Conservation (phyloP, 352 stramenopile species). For the Pythium aristosporum region DNA sequence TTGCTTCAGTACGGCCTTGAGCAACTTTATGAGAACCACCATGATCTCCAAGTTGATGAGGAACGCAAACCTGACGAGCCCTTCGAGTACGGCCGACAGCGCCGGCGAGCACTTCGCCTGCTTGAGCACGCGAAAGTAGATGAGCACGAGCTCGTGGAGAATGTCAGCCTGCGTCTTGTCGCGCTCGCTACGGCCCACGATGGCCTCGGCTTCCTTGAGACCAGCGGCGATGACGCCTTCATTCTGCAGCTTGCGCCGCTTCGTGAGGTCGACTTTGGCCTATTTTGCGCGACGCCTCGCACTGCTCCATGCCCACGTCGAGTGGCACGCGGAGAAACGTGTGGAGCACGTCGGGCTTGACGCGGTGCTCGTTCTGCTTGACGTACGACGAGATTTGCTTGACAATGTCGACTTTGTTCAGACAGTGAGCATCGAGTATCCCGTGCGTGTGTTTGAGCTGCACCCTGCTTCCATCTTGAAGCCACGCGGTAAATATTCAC, state of each 20-base stretch:
- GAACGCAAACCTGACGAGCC: constrained; percentile 95
- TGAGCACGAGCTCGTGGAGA: constrained; percentile 93
- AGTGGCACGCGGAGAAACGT: constrained; percentile 79
- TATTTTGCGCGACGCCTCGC: constrained; percentile 74
- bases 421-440: too few relatives aligned
- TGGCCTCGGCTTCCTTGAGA: constrained; percentile 94
- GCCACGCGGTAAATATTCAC: too few relatives aligned
- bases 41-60: constrained; percentile 98
- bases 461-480: too few relatives aligned
- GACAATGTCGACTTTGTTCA: constrained; percentile 82
- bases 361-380: constrained; percentile 80
- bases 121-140: constrained; percentile 97
- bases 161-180: constrained; percentile 95
- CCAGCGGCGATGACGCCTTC: constrained; percentile 86
- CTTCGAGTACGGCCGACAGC: constrained; percentile 90
- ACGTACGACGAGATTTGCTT: constrained; percentile 85
- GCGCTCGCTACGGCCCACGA: constrained; percentile 90
- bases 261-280: constrained; percentile 82
- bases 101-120: constrained; percentile 85
- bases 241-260: constrained; percentile 71
- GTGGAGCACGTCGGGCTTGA: constrained; percentile 74
- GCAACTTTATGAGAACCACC: constrained; percentile 93
- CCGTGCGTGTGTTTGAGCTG: too few relatives aligned
- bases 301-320: constrained; percentile 85
- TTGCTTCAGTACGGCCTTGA: constrained; percentile 92